Evolutionary conservation across 2,329 filamentous ascomycete genomes (phyloP).

Genomic region (Xylaria sp.): DNA sequence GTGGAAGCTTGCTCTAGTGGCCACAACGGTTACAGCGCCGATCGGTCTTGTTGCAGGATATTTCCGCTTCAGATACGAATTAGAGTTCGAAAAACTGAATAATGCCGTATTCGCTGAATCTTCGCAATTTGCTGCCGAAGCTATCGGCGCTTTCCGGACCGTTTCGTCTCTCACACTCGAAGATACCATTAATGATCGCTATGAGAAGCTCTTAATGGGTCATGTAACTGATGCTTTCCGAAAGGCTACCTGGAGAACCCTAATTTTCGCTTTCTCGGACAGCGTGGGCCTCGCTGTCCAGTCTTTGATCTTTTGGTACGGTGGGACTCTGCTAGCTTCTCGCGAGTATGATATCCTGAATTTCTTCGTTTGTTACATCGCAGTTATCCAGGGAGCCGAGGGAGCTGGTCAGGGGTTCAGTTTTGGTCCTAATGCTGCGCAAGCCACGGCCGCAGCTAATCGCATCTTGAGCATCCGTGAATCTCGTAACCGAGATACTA

Average conservation of each 20-base stretch:
- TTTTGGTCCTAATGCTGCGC: constrained; percentile 72
- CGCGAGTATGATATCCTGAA: constrained; percentile 59
- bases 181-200: constrained; percentile 70
- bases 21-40: constrained; percentile 69
- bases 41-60: constrained; percentile 61
- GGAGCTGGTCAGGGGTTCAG: constrained; percentile 74
- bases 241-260: constrained; percentile 69
- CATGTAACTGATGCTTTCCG: constrained; percentile 70
- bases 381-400: constrained; percentile 75
- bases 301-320: constrained; percentile 75
- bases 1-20: constrained; percentile 80
- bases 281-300: constrained; percentile 71
- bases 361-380: constrained; percentile 71
- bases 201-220: constrained; percentile 65
- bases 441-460: constrained; percentile 68
- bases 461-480: constrained; percentile 66
- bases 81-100: constrained; percentile 77
- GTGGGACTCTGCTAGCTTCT: constrained; percentile 66
- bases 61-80: constrained; percentile 66
- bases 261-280: constrained; percentile 76
- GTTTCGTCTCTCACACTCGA: constrained; percentile 78
- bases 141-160: constrained; percentile 78
- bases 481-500: constrained; percentile 52
- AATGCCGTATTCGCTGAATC: constrained; percentile 75
- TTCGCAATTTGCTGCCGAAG: constrained; percentile 79